Evolutionary conservation across 495 filamentous ascomycete species (phyloP), one percentile per base, ranked within the genome.

Genomic region (Penicillium lividum): DNA sequence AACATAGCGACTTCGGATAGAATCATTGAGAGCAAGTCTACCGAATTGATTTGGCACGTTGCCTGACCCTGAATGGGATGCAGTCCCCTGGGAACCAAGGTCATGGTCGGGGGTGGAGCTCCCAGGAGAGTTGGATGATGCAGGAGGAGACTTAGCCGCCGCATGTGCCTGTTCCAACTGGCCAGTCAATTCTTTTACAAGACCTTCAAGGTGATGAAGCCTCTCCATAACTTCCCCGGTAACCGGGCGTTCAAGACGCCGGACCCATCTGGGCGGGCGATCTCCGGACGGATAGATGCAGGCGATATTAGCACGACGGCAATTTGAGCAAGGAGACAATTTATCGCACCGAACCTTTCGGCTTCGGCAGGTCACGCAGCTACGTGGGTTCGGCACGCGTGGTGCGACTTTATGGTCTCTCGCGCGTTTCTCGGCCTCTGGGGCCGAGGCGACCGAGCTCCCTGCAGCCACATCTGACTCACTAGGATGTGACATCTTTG

Each of bases 271-370:
- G 54, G 80, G 80, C 13, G 77, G 70, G 7, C 72, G 76, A 57
- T 80, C 73, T 13, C 57, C 61, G 3, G 74, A 68, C 0, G 83
- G 83, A 54, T 78, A 72, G 57, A 84, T 70, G 62, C 84, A 87
- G 5, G 76, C 71, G 54, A 86, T 82, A 60, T 82, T 81, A 11
- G 84, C 84, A 3, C 80, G 83, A 53, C 79, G 79, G 67, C 87
- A 90, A 65, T 86, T 86, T 5, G 84, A 82, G 63, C 86, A 90
- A 22, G 87, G 86, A 18, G 78, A 80, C 22, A 80, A 80, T 63
- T 87, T 90, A 68, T 89, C 83, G 62, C 87, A 90, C 29, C 85
- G 85, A 40, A 89, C 86, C 76, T 89, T 87, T 18, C 84, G 80
- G 13, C 68, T 73, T 9, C 84, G 73, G 61, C 85, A 88, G 43